phyloP scores from a whole-genome alignment of 768 basidiomycete species.

The Podaxis mareebaensis region DNA sequence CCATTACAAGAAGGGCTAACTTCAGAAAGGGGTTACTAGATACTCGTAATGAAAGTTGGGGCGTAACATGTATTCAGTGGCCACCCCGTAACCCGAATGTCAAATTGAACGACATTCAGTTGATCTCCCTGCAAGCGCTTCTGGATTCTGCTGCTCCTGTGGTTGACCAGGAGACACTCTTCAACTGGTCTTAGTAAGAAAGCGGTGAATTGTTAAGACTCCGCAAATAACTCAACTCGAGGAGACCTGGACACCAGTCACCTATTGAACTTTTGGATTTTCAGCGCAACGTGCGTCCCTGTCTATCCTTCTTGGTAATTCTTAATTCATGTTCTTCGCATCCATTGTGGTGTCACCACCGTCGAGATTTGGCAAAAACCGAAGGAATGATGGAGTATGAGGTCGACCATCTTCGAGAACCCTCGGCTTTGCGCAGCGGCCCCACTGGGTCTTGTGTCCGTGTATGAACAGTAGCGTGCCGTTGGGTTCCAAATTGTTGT shows the following conservation, averaged over 20 bases:
- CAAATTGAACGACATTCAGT: background rate
- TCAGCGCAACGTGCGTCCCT: background rate
- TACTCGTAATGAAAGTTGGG: background rate
- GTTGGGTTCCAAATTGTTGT: background rate
- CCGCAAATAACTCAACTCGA: background rate
- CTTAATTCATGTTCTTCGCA: background rate
- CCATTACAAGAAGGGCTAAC: background rate
- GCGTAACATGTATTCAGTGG: background rate
- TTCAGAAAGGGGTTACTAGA: background rate
- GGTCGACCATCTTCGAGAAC: background rate
- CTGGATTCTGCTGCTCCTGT: background rate
- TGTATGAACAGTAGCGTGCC: background rate
- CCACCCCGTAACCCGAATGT: background rate
- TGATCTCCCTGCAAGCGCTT: background rate
- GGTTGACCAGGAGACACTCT: background rate
- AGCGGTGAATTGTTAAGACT: background rate
- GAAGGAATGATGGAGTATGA: background rate
- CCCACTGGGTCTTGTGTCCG: background rate
- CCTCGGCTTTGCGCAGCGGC: background rate
- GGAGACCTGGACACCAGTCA: slow-evolving; percentile 1
- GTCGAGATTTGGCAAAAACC: background rate
- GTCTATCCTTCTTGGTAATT: background rate
- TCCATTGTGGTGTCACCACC: background rate
- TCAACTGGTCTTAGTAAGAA: background rate
- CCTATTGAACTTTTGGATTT: background rate